Evolutionary conservation across 2,329 filamentous ascomycete genomes (phyloP), one percentile per base, ranked within the genome.

Genomic region (Ophiostoma ulmi): DNA sequence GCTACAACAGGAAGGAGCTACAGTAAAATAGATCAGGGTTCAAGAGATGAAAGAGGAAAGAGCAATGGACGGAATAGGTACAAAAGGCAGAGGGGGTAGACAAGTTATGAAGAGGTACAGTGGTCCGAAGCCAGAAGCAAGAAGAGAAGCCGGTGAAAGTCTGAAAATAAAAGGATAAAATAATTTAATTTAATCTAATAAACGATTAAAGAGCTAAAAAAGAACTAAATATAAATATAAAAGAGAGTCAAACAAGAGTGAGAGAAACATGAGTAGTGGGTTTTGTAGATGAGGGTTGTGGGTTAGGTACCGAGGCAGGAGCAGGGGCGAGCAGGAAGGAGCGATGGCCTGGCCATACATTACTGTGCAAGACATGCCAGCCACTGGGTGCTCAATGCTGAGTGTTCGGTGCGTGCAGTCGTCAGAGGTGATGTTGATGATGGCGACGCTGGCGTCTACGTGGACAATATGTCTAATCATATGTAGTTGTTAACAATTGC

Each of bases 81-180:
- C 14, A 48, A 48, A 22, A 26, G 20, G 20, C n/a, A n/a, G 48
- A n/a, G 48, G 20, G 20, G 48, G 20, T 22, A 55, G 48, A 55
- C 20, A 55, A n/a, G 48, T 31, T n/a, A 61, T 31, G 55, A n/a
- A 8, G 44, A 61, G 20, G 48, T 55, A 58, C 3, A 13, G 39
- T 26, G 26, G 26, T 10, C 6, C 10, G 39, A 58, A 14, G 44
- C 1, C 7, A 39, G 38, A 39, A 5, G 58, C 11, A 20, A 17
- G 14, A 20, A 20, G 26, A 20, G 26, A 63, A 63, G 58, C 58
- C 36, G 58, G 55, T 61, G 55, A 61, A 58, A 61, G 55, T 61
- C 13, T 26, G 26, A 35, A 17, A 17, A 67, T 22, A 31, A 67
- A 38, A 44, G 11, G 7, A 14, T 13, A 35, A 35, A 17, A 61